Conservation (phyloP, 768 basidiomycete genomes). For the Amanita thiersii region DNA sequence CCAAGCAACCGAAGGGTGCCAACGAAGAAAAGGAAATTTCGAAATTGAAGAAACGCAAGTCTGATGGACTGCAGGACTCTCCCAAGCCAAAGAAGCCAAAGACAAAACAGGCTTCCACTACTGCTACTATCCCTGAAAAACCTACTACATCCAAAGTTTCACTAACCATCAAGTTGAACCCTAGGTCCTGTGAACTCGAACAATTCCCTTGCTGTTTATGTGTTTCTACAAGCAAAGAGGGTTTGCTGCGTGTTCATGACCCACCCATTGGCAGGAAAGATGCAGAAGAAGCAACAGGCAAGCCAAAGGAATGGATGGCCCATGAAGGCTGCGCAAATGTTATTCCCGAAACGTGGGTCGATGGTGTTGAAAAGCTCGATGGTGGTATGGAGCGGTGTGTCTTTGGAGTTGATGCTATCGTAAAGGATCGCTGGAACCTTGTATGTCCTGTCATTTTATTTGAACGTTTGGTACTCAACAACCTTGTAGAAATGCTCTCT, state of each 20-base stretch:
- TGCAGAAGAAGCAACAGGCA: constrained; percentile 35
- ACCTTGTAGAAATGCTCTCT: constrained; percentile 75
- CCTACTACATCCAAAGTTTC: constrained; percentile 31
- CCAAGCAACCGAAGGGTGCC: constrained; percentile 15
- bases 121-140: constrained; percentile 12
- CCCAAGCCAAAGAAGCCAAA: constrained; percentile 39
- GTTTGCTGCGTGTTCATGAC: constrained; percentile 59
- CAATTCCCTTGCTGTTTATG: constrained; percentile 65
- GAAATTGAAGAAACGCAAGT: constrained; percentile 30
- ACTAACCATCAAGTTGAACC: constrained; percentile 61
- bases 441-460: constrained; percentile 35
- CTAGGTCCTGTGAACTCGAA: constrained; percentile 48
- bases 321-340: constrained; percentile 76
- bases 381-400: constrained; percentile 47
- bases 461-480: constrained; percentile 6
- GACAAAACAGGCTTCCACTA: constrained; percentile 18
- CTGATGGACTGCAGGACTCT: constrained; percentile 24
- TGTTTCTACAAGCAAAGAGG: constrained; percentile 42
- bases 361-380: constrained; percentile 42
- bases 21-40: constrained; percentile 17
- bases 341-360: constrained; percentile 90
- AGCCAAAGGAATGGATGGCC: constrained; percentile 56
- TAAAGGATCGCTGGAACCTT: constrained; percentile 88
- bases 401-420: constrained; percentile 82
- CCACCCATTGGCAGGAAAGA: constrained; percentile 53